phyloP scores from a whole-genome alignment of 1,284 basidiomycete species.

The Trametes polyzona region DNA sequence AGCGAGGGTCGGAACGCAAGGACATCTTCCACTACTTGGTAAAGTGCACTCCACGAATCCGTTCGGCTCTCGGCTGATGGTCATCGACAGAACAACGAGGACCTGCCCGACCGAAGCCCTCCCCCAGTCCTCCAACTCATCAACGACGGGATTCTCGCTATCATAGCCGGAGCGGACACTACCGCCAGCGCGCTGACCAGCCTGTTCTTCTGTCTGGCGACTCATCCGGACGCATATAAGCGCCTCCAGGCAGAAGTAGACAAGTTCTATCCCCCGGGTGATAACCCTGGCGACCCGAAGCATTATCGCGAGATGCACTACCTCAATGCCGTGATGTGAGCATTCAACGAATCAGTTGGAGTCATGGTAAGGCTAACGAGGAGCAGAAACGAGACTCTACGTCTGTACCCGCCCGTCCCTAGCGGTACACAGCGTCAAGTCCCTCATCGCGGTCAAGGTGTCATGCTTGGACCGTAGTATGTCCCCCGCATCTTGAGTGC shows the following conservation, averaged over 20 bases:
- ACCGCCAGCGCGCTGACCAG: constrained; percentile 28
- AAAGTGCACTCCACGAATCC: neutral
- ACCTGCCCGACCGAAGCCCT: constrained; percentile 9
- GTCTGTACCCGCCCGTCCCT: constrained; percentile 57
- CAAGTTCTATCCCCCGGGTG: constrained; percentile 28
- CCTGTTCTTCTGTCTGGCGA: constrained; percentile 28
- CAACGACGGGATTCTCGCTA: constrained; percentile 20
- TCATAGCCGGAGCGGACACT: constrained; percentile 38
- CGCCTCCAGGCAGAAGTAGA: constrained; percentile 37
- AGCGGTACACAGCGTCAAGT: constrained; percentile 54
- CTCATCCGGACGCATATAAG: constrained; percentile 15
- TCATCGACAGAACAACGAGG: constrained; percentile 26
- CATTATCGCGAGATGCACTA: constrained; percentile 32
- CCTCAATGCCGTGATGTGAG: constrained; percentile 38
- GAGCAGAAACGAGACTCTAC: constrained; percentile 59
- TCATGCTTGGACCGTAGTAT: constrained; percentile 32
- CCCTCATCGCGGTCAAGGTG: constrained; percentile 22
- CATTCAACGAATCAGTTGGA: constrained; percentile 6
- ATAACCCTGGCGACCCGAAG: constrained; percentile 30
- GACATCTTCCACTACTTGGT: constrained; percentile 32
- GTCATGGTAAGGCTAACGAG: neutral
- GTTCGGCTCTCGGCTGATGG: too few species aligned
- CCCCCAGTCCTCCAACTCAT: constrained; percentile 16
- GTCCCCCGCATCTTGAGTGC: constrained; percentile 7
- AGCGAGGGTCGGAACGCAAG: constrained; percentile 16